Base-by-base conservation (phyloP, 257 asterid species). In the Eucommia ulmoides region DNA sequence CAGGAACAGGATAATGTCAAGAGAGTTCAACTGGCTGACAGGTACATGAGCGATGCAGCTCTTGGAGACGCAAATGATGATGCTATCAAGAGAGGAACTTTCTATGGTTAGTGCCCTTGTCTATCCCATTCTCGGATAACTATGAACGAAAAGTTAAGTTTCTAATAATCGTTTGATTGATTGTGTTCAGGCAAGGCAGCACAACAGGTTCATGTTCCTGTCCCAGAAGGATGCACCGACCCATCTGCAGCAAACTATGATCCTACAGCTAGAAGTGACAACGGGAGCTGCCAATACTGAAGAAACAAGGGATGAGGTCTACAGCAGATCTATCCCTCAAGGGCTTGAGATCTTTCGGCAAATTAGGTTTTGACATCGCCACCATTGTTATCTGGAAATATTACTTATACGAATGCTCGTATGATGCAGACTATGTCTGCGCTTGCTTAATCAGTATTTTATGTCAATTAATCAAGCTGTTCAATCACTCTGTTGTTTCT, bases 1-100 rank as follows among this genome's bases (percentile, higher is more conserved):
- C 74, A n/a, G n/a, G n/a, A 70, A 20, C 94, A 86, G 55, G 94
- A 83, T 50, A 86, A 86, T 41, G 96, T 86, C 33, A 82, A n/a
- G n/a, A n/a, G n/a, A n/a, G n/a, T n/a, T n/a, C n/a, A n/a, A n/a
- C n/a, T n/a, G n/a, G n/a, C n/a, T 82, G 96, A 82, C 94, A 65
- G 96, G 82, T 49, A 94, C 80, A 59, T 52, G 80, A 67, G 93
- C 94, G 1, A n/a, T n/a, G n/a, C n/a, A n/a, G n/a, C n/a, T n/a
- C n/a, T n/a, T n/a, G n/a, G n/a, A n/a, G n/a, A n/a, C n/a, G n/a
- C n/a, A n/a, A n/a, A n/a, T n/a, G n/a, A n/a, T n/a, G n/a, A n/a
- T n/a, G n/a, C n/a, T n/a, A n/a, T n/a, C n/a, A n/a, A n/a, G n/a
- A n/a, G n/a, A n/a, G n/a, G n/a, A n/a, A n/a, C n/a, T n/a, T n/a